These are phyloP conservation scores for Apiotrichum akiyoshidainum DNA, from an alignment of 1,284 basidiomycete species.

Conservation along the genomic window DNA sequence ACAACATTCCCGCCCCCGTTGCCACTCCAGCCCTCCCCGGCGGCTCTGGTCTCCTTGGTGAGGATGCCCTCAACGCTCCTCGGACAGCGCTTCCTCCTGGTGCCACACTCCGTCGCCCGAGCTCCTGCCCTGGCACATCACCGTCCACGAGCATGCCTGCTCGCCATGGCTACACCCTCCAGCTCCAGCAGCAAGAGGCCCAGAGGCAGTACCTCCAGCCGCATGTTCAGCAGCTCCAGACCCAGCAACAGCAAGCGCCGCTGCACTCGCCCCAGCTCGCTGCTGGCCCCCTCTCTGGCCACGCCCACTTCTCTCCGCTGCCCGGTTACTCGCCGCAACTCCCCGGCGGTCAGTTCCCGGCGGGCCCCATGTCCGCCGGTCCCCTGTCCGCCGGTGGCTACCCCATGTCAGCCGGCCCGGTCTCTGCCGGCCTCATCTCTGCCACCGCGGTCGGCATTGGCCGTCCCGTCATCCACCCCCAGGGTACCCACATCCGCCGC, in stretches of 20 bases:
- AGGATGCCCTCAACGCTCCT: background rate
- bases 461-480: constrained; percentile 9
- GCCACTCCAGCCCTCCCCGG: constrained; percentile 9
- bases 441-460: constrained; percentile 13
- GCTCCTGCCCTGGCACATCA: background rate
- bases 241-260: constrained; percentile 3
- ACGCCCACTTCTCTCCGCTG: constrained; percentile 1
- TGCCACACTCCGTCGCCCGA: constrained; percentile 1
- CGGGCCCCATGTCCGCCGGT: background rate
- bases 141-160: background rate
- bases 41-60: background rate
- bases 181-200: constrained; percentile 7
- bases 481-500: constrained; percentile 14
- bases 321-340: constrained; percentile 6
- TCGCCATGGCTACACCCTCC: background rate
- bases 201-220: constrained; percentile 2
- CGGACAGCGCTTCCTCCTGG: background rate
- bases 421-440: background rate
- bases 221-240: constrained; percentile 4
- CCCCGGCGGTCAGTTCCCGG: background rate
- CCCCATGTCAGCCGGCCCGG: background rate
- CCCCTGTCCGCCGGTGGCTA: too few species aligned
- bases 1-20: constrained; percentile 6
- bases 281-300: background rate
- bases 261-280: background rate